Percentiles rank a stretch among this genome's conserved stretches.
phyloP scores from a whole-genome alignment of 2,329 filamentous ascomycete genomes.

The Fusarium gaditjirri region DNA sequence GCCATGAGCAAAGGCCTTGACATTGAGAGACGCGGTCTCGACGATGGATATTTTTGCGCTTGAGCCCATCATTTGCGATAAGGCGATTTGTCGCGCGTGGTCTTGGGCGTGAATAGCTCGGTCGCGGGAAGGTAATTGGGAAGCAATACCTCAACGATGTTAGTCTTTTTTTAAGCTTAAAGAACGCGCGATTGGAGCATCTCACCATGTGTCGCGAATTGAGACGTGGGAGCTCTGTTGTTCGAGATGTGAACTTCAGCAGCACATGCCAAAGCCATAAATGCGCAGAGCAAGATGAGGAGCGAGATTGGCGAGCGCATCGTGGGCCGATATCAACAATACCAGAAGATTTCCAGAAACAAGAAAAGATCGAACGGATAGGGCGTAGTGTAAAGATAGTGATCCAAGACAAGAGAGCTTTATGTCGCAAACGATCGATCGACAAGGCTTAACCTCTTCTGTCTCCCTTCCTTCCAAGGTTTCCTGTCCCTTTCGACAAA shows the following conservation, averaged over 20 bases:
- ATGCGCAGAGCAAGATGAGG: constrained; percentile 29
- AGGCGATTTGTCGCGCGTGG: constrained; percentile 76
- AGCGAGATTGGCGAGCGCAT: constrained; percentile 34
- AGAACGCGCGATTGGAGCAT: neutral
- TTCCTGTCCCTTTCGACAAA: neutral
- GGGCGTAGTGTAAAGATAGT: constrained; percentile 6
- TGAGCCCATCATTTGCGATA: constrained; percentile 84
- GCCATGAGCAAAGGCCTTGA: constrained; percentile 80
- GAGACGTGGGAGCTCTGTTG: constrained; percentile 35
- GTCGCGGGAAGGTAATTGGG: constrained; percentile 72
- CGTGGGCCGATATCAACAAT: constrained; percentile 2
- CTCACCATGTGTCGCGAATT: constrained; percentile 39
- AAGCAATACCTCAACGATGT: constrained; percentile 72
- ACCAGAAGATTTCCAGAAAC: neutral
- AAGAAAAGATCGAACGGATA: constrained; percentile 8
- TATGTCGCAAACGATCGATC: constrained; percentile 15
- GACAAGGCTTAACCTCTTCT: constrained; percentile 10
- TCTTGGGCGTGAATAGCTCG: constrained; percentile 80
- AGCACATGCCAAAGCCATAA: constrained; percentile 21
- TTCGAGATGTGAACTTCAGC: constrained; percentile 25
- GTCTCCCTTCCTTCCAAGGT: neutral
- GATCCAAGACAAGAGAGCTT: constrained; percentile 20
- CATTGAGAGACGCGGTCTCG: constrained; percentile 75
- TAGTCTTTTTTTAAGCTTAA: constrained; percentile 6
- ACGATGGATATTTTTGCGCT: constrained; percentile 92